Conservation (phyloP, 2,329 filamentous ascomycete genomes). For the Cladosporium sp. region DNA sequence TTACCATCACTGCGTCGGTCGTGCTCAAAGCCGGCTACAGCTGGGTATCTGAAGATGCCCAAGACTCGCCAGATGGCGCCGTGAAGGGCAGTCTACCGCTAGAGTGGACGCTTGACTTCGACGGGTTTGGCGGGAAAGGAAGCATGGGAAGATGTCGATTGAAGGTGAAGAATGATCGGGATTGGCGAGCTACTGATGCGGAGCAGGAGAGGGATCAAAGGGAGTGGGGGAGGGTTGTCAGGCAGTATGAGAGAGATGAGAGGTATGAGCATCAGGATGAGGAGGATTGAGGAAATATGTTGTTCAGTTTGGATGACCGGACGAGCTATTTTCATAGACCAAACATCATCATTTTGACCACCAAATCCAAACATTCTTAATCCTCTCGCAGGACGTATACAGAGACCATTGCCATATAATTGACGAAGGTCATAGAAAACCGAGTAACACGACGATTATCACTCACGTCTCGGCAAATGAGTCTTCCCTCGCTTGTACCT, state of each 20-base stretch:
- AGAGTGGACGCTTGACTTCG: conserved; percentile 42
- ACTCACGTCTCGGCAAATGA: no score
- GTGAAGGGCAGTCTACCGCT: conserved; percentile 34
- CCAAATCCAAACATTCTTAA: no score
- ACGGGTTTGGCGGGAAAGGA: conserved; percentile 32
- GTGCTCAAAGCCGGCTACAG: conserved; percentile 41
- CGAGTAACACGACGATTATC: no score
- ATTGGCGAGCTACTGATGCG: conserved; percentile 17
- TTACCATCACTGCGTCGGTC: conserved; percentile 37
- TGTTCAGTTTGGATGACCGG: no score
- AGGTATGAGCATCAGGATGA: neutral
- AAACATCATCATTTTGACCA: no score
- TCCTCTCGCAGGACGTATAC: no score
- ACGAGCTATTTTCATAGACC: no score
- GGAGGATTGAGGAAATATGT: neutral
- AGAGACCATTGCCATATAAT: no score
- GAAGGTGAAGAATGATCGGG: conserved; percentile 36
- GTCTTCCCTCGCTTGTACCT: neutral
- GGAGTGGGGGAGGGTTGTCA: conserved; percentile 20
- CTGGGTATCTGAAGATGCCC: conserved; percentile 40
- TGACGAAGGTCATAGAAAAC: no score
- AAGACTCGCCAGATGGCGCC: conserved; percentile 29
- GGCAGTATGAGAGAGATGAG: conserved; percentile 4
- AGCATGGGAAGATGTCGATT: conserved; percentile 38
- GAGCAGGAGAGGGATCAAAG: conserved; percentile 24